A percentile compares a stretch with the other conserved stretches of the same genome.
Conservation (phyloP, 176 grass and related monocot species). For the Urochloa ruziziensis region DNA sequence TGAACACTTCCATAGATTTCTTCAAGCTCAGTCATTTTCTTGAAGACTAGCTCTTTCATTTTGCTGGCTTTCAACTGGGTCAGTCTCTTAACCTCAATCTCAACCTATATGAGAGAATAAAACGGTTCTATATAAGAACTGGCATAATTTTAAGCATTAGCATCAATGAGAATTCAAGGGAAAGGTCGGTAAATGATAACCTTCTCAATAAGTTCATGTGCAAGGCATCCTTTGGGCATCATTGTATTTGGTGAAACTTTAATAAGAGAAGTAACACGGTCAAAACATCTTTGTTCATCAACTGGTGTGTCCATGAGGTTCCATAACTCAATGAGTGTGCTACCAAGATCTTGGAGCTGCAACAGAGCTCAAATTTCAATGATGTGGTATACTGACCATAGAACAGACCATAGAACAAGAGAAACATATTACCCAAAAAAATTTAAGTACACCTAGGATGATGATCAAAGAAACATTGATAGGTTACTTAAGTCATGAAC, state of each 20-base stretch:
- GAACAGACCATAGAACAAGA: background rate
- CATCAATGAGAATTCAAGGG: background rate
- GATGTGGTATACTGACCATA: background rate
- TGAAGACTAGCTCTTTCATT: conserved; percentile 92
- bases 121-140: conserved; percentile 14
- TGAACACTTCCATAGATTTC: conserved; percentile 73
- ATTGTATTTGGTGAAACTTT: conserved; percentile 54
- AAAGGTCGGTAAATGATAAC: conserved; percentile 32
- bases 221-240: conserved; percentile 55
- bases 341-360: conserved; percentile 77
- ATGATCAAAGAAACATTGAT: background rate
- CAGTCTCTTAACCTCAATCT: conserved; percentile 63
- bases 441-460: background rate
- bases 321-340: conserved; percentile 80
- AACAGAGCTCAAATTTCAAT: conserved; percentile 25
- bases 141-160: conserved; percentile 14
- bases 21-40: conserved; percentile 83
- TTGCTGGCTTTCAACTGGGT: conserved; percentile 75
- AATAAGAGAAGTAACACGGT: conserved; percentile 75
- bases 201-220: conserved; percentile 70
- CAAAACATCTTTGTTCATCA: conserved; percentile 61
- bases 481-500: background rate
- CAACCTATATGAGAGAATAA: conserved; percentile 52
- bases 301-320: conserved; percentile 75
- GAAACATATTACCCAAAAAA: background rate